A percentile compares a stretch with the other conserved stretches of the same genome.
Conservation (phyloP, 176 grass and related monocot species). For the Paspalum notatum region DNA sequence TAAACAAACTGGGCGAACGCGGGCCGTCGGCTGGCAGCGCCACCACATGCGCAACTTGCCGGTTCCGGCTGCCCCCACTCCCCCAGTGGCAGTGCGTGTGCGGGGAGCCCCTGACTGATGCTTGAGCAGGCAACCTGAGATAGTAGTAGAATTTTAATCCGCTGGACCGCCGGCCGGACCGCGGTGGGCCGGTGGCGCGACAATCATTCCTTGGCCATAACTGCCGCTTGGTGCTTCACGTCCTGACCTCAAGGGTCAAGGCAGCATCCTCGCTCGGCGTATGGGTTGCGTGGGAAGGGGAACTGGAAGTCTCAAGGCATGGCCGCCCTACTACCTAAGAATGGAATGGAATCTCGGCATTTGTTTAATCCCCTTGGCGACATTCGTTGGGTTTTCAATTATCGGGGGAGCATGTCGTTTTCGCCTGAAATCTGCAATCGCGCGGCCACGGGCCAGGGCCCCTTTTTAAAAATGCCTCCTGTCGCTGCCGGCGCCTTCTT, state of each 20-base stretch:
- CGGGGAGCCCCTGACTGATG: not conserved
- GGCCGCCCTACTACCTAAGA: no score
- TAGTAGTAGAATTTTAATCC: no score
- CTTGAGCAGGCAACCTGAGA: slow-evolving; percentile 44
- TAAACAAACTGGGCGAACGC: not conserved
- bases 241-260: no score
- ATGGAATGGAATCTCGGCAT: slow-evolving; percentile 49
- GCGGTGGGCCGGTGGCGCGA: no score
- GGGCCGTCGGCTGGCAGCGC: not conserved
- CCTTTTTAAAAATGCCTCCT: slow-evolving; percentile 2
- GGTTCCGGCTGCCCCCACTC: not conserved
- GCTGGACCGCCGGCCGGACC: no score
- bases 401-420: slow-evolving; percentile 32
- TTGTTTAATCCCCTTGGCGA: slow-evolving; percentile 31
- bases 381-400: slow-evolving; percentile 34
- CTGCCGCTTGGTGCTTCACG: not conserved
- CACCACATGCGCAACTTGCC: slow-evolving; percentile 43
- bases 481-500: slow-evolving; percentile 32
- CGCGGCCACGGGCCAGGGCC: not conserved
- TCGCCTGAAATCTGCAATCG: slow-evolving; percentile 36
- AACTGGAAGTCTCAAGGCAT: no score
- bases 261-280: no score
- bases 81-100: slow-evolving; percentile 14
- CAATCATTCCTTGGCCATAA: slow-evolving; percentile 48
- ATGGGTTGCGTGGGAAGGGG: no score